Evolutionary conservation across 2,329 filamentous ascomycete genomes (phyloP).

Genomic region (Colletotrichum sp.): DNA sequence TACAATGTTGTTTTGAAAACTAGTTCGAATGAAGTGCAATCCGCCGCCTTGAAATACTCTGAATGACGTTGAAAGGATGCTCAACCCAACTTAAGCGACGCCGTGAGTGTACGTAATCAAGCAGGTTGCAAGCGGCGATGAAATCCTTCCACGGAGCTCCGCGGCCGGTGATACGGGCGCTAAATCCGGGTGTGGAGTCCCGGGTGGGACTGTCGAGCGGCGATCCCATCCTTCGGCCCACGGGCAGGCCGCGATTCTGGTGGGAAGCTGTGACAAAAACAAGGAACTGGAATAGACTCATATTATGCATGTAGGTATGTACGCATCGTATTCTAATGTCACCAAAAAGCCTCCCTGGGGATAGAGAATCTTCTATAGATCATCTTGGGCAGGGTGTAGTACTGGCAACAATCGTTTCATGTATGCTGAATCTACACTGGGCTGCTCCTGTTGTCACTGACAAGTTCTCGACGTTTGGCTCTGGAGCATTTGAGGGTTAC

Average conservation of each 20-base stretch:
- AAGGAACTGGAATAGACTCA: too few species aligned
- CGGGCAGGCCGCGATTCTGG: not conserved
- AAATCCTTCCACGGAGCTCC: not conserved
- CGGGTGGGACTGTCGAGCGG: not conserved
- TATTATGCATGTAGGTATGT: too few species aligned
- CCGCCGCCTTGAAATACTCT: not conserved
- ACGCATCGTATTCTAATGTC: too few species aligned
- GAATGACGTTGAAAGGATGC: rapidly evolving
- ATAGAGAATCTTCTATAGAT: too few species aligned
- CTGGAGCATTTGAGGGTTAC: too few species aligned
- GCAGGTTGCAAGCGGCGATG: not conserved
- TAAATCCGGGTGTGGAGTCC: not conserved
- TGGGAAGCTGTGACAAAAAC: not conserved
- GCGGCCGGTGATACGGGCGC: not conserved
- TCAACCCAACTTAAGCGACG: not conserved
- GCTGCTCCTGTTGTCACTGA: too few species aligned
- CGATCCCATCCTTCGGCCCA: not conserved
- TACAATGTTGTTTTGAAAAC: not conserved
- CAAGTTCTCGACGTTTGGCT: too few species aligned
- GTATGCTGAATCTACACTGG: too few species aligned
- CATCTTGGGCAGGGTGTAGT: too few species aligned
- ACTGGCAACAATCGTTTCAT: too few species aligned
- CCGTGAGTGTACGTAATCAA: not conserved
- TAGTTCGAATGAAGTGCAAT: rapidly evolving
- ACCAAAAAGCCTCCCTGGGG: too few species aligned